Evolutionary conservation across 1,284 basidiomycete species (phyloP), one percentile per base, ranked within the genome.

Genomic region (Meripilus lineatus): DNA sequence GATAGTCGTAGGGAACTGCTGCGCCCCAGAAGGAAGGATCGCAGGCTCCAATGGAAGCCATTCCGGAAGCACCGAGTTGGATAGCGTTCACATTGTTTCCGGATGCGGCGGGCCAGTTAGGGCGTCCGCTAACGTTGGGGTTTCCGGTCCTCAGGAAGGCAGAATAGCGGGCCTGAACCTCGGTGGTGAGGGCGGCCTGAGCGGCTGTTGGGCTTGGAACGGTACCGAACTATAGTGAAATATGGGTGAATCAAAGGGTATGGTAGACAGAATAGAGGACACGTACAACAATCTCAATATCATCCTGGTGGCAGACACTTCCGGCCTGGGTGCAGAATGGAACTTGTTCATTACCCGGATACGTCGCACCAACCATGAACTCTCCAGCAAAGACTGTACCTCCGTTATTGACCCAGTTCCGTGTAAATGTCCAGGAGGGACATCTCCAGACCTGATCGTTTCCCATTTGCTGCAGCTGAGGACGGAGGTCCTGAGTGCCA

Each of bases 361-460:
- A 89, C 8, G 77, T 76, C 22, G 79, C 75, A 10, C 89, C 89
- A 38, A 82, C 61, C 32, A 66, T 67, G 64, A 78, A 90, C 54
- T 84, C 62, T 15, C 81, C 87, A 10, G 89, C 79, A 58, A 72
- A 90, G 8, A 79, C 84, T 15, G 61, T 70, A 5, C 82, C 86
- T 11, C 87, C 86, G 37, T 72, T 59, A 20, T 62, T 55, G 1
- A 76, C 77, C 82, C 84, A 90, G 47, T 67, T 71, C 22, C 77
- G 66, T 0, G 83, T 79, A 42, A 88, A 81, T 5, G 78, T 79
- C 78, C 84, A 85, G 25, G 70, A 70, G 10, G 86, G 65, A 63
- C 88, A 90, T 52, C 72, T 75, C 79, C 79, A 87, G 13, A 81
- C 53, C 46, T 78, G 74, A 59, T 91, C 87, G 2, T 86, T 89